Base-by-base conservation (phyloP, 2,329 filamentous ascomycete species). In the Trichoderma cornu-damae region DNA sequence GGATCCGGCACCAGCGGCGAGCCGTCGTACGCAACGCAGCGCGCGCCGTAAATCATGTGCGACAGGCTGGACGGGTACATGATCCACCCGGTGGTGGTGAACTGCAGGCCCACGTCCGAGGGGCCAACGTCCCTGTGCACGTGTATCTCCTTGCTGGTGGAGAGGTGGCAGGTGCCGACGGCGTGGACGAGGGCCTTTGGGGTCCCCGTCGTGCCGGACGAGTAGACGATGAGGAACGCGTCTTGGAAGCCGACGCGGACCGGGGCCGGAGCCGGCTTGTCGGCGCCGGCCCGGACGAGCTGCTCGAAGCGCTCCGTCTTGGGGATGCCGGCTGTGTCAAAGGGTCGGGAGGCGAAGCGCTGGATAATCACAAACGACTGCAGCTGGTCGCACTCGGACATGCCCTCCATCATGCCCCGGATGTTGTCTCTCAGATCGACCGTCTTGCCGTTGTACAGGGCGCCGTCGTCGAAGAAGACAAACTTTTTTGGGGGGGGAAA, bases 121-220 rank as follows among this genome's bases (percentile, higher is more conserved):
- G 73, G 63, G 0, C 62, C 67, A 3, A 72, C 57, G 26, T 74
- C 72, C 47, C 79, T 75, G 65, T 83, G 79, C 24, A 83, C 68
- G 2, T 68, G 70, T 1, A 73, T 75, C 68, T 95, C 90, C 67
- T 92, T 82, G 60, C 63, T 66, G 12, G 66, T 64, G 61, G 70
- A 78, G 22, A 90, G 61, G 28, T 89, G 69, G 1, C 82, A 73
- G 0, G 86, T 85, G 3, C 88, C 88, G 1, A 83, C 80, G 1
- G 84, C 86, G 69, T 96, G 90, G 2, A 93, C 88, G 61, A 95
- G 94, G 59, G 89, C 91, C 67, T 95, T 95, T 11, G 90, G 90
- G 18, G 82, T 83, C 3, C 90, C 90, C 0, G 90, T 95, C 6
- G 90, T 95, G 2, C 90, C 90, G 1, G 85, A 89, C 0, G 87